Conservation (phyloP, 352 stramenopile genomes). For the Globisporangium orthogonon region DNA sequence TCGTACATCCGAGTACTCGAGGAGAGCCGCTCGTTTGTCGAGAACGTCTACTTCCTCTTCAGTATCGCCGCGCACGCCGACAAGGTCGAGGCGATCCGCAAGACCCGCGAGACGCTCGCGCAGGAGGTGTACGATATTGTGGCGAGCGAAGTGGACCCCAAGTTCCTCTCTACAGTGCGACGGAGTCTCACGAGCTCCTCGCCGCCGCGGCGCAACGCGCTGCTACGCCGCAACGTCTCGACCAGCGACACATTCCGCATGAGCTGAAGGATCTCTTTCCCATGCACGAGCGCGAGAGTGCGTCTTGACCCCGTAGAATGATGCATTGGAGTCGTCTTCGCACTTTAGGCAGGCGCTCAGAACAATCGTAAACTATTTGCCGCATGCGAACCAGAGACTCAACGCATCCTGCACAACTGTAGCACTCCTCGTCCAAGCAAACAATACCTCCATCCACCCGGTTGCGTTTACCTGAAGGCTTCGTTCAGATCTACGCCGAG, state of each 20-base stretch:
- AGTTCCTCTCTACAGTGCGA: constrained; percentile 46
- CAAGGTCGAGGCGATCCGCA: constrained; percentile 43
- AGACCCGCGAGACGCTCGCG: constrained; percentile 42
- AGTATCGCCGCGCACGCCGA: constrained; percentile 62
- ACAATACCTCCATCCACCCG: no score
- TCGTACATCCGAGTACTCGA: constrained; percentile 75
- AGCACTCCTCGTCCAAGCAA: no score
- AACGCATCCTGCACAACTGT: no score
- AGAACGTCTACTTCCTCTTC: constrained; percentile 73
- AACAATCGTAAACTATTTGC: not conserved
- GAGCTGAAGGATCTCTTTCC: not conserved
- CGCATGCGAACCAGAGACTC: not conserved
- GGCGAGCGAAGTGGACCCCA: constrained; percentile 38
- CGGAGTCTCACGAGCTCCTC: constrained; percentile 47
- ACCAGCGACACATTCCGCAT: constrained; percentile 33
- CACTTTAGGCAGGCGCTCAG: not conserved
- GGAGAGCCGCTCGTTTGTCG: constrained; percentile 67
- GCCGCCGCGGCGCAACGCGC: constrained; percentile 21
- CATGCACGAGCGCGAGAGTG: not conserved
- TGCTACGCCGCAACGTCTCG: constrained; percentile 30
- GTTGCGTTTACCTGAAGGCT: no score
- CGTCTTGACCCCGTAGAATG: not conserved
- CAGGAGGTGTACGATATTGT: constrained; percentile 54
- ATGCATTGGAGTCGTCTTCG: not conserved
- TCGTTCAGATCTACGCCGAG: not conserved